Conservation (phyloP, 805 yeast genomes). For the Wickerhamomyces chaumierensis region DNA sequence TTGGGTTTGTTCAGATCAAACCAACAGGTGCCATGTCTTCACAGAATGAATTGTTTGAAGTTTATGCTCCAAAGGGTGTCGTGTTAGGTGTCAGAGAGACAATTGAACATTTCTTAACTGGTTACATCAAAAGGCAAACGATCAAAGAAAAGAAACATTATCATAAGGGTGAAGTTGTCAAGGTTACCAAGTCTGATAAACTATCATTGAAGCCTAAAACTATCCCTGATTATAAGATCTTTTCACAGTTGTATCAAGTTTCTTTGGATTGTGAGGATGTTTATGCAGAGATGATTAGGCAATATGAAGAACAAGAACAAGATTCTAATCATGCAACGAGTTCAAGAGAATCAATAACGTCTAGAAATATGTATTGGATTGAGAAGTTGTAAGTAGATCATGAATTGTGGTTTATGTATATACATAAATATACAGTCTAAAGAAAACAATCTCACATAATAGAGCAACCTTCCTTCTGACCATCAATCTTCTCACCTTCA, state of each 20-base stretch:
- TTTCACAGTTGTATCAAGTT: conserved; percentile 15
- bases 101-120: conserved; percentile 27
- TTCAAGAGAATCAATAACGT: too few species aligned
- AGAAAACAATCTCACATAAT: conserved; percentile 25
- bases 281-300: conserved; percentile 19
- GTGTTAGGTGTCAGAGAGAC: conserved; percentile 45
- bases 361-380: conserved; percentile 19
- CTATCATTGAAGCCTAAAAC: conserved; percentile 12
- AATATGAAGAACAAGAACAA: conserved; percentile 12
- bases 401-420: too few species aligned
- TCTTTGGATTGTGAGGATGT: conserved; percentile 17
- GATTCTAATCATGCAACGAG: too few species aligned
- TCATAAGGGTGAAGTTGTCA: conserved; percentile 7
- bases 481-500: conserved; percentile 50
- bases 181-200: conserved; percentile 6
- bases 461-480: conserved; percentile 37
- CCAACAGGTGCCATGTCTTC: conserved; percentile 39
- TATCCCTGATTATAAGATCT: conserved; percentile 15
- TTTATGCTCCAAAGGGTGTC: conserved; percentile 46
- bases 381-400: conserved; percentile 18
- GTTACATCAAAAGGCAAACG: conserved; percentile 15
- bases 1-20: conserved; percentile 51
- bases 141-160: conserved; percentile 18
- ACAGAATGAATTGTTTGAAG: conserved; percentile 28
- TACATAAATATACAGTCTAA: too few species aligned